A percentile compares a stretch with the other conserved stretches of the same genome.
phyloP scores from a whole-genome alignment of 345 rosid genomes.

The Syzygium aqueum region DNA sequence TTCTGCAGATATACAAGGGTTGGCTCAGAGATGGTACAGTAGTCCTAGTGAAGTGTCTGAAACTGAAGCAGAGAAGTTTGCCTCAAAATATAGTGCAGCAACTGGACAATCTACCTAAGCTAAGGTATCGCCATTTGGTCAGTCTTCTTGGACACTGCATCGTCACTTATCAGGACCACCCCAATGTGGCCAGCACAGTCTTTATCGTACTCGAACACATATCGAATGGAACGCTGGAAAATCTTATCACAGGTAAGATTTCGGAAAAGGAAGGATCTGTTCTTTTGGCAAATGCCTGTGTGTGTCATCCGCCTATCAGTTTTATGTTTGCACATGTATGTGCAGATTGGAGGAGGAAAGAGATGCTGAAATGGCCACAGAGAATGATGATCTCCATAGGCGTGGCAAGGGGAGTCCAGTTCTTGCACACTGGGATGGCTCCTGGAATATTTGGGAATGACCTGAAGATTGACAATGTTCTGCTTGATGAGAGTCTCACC shows the following conservation, averaged over 20 bases:
- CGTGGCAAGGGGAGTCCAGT: slow-evolving; percentile 80
- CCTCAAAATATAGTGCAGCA: slow-evolving; percentile 60
- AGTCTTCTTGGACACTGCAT: slow-evolving; percentile 84
- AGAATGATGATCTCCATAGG: slow-evolving; percentile 80
- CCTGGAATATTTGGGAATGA: slow-evolving; percentile 75
- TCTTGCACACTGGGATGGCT: slow-evolving; percentile 82
- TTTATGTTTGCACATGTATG: neutral
- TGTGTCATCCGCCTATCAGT: neutral
- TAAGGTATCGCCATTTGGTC: slow-evolving; percentile 77
- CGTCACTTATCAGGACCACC: slow-evolving; percentile 62
- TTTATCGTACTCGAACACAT: slow-evolving; percentile 68
- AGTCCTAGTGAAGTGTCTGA: slow-evolving; percentile 58
- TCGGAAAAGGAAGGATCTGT: neutral
- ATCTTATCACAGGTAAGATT: slow-evolving; percentile 54
- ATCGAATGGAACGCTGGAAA: slow-evolving; percentile 55
- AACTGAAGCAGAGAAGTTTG: slow-evolving; percentile 57
- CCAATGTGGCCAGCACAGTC: slow-evolving; percentile 36
- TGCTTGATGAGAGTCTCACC: slow-evolving; percentile 70
- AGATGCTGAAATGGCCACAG: slow-evolving; percentile 80
- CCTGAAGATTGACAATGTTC: slow-evolving; percentile 56
- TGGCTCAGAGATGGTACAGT: slow-evolving; percentile 51
- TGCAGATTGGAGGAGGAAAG: slow-evolving; percentile 74
- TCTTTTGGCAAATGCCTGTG: neutral
- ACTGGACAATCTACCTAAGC: slow-evolving; percentile 71
- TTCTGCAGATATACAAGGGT: slow-evolving; percentile 62